Percentiles rank a stretch among this genome's conserved stretches.
These are phyloP conservation scores for Citropsis articulata DNA, from an alignment of 345 rosid genomes.

Conservation along the genomic window DNA sequence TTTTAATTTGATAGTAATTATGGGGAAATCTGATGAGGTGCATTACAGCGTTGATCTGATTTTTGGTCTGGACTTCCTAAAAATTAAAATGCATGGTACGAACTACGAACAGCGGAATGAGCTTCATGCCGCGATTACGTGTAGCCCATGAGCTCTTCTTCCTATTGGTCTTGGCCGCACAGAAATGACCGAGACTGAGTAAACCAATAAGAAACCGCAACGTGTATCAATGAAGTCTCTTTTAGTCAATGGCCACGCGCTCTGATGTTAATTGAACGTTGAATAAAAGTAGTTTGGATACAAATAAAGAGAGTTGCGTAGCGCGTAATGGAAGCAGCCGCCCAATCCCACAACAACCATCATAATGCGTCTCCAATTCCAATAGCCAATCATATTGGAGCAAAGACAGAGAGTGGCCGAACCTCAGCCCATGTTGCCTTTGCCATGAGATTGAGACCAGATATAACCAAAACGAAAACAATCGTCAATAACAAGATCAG, in stretches of 20 bases:
- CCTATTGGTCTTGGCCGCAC: too few species aligned
- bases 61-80: too few species aligned
- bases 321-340: conserved; percentile 22
- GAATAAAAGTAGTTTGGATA: too few species aligned
- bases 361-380: not conserved
- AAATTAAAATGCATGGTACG: too few species aligned
- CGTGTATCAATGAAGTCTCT: not conserved
- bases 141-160: too few species aligned
- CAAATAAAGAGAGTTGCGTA: not conserved
- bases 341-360: not conserved
- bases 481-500: not conserved
- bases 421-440: not conserved
- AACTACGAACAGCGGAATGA: too few species aligned
- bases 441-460: conserved; percentile 9
- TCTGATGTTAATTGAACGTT: not conserved
- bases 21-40: too few species aligned
- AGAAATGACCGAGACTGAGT: too few species aligned
- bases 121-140: too few species aligned
- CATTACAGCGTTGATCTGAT: too few species aligned
- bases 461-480: conserved; percentile 2
- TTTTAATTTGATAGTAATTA: too few species aligned
- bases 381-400: not conserved
- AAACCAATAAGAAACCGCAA: too few species aligned
- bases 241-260: not conserved
- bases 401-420: not conserved